Percentiles rank a stretch among this genome's conserved stretches.
Conservation (phyloP, 208 protist species). For the Jaenimonas drosophilae region DNA sequence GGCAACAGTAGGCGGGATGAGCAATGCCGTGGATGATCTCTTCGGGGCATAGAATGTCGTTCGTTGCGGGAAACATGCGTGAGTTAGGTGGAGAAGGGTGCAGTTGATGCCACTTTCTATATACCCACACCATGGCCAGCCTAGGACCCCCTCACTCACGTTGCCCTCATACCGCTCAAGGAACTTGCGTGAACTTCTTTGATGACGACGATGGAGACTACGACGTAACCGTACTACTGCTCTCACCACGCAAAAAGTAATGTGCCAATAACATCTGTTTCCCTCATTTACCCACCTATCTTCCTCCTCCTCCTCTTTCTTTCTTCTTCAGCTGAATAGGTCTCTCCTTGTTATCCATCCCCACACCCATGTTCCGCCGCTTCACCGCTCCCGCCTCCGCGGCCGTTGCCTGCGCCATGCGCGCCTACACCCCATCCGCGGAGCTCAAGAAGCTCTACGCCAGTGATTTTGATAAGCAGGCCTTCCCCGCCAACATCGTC, state of each 20-base stretch:
- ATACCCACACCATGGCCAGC: too few species aligned
- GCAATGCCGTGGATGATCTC: too few species aligned
- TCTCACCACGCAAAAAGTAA: background rate
- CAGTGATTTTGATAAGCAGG: constrained; percentile 80
- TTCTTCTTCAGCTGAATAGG: too few species aligned
- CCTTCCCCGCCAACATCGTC: constrained; percentile 72
- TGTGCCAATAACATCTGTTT: background rate
- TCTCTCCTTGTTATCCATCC: constrained; percentile 1
- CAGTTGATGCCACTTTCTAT: too few species aligned
- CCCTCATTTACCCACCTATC: constrained; percentile 2
- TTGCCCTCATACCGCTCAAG: too few species aligned
- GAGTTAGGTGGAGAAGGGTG: too few species aligned
- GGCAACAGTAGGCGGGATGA: background rate
- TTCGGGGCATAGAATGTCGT: too few species aligned
- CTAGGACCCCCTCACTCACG: too few species aligned
- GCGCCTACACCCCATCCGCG: constrained; percentile 83
- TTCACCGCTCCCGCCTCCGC: constrained; percentile 26
- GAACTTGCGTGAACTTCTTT: too few species aligned
- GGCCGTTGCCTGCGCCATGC: constrained; percentile 22
- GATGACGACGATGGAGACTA: too few species aligned
- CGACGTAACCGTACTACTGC: too few species aligned
- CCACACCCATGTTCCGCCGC: constrained; percentile 65
- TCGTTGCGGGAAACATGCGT: too few species aligned
- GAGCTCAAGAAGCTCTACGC: constrained; percentile 79
- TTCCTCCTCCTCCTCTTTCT: constrained; percentile 1